Conservation (phyloP, 1,139 yeast species). For the Pichia sp. region DNA sequence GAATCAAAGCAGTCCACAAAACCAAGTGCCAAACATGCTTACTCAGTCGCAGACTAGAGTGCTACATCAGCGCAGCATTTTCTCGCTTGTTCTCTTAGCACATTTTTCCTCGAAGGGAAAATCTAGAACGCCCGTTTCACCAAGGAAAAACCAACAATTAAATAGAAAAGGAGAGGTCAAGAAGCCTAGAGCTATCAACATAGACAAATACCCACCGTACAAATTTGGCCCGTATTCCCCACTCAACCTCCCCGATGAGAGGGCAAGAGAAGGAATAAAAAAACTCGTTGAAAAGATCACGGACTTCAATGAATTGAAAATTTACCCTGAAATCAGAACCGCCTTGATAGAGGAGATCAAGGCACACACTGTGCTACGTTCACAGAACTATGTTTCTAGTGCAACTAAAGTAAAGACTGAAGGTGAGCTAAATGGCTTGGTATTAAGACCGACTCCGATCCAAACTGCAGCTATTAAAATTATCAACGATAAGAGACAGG, state of each 20-base stretch:
- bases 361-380: conserved; percentile 41
- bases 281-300: conserved; percentile 47
- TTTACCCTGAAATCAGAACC: conserved; percentile 63
- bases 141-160: not conserved
- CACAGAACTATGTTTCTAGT: conserved; percentile 38
- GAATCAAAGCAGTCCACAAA: too few relatives aligned
- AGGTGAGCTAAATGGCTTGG: conserved; percentile 32
- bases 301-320: conserved; percentile 59
- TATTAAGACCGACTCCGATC: conserved; percentile 56
- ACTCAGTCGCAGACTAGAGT: not conserved
- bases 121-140: not conserved
- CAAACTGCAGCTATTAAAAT: conserved; percentile 57
- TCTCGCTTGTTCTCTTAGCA: not conserved
- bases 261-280: conserved; percentile 26
- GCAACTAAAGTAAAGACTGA: conserved; percentile 40
- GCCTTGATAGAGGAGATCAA: conserved; percentile 60
- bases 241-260: conserved; percentile 31
- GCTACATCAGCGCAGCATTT: not conserved
- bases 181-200: conserved; percentile 2
- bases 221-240: conserved; percentile 34
- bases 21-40: not conserved
- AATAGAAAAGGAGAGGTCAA: not conserved
- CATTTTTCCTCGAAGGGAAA: not conserved
- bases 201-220: conserved; percentile 27
- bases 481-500: conserved; percentile 36